Percentiles rank a stretch among this genome's conserved stretches.
phyloP scores from a whole-genome alignment of 345 rosid genomes.

The Barbarea vulgaris region DNA sequence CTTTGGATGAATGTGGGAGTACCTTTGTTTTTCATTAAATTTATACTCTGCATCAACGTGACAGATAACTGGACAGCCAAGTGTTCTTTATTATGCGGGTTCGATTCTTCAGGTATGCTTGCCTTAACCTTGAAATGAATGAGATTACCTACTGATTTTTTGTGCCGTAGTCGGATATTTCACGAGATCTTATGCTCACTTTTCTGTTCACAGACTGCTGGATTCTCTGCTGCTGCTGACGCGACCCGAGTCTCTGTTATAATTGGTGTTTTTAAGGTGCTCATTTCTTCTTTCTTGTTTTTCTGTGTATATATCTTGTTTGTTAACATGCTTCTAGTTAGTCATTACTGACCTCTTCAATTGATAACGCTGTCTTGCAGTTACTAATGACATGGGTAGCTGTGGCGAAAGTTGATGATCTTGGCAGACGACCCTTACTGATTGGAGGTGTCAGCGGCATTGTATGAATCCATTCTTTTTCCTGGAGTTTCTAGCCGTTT shows the following conservation, averaged over 20 bases:
- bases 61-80: slow-evolving; percentile 99
- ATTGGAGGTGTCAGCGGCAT: slow-evolving; percentile 94
- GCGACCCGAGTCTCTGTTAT: slow-evolving; percentile 92
- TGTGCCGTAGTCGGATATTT: neutral
- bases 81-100: slow-evolving; percentile 94
- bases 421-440: slow-evolving; percentile 91
- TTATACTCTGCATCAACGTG: slow-evolving; percentile 30
- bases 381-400: slow-evolving; percentile 88
- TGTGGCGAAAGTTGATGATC: slow-evolving; percentile 83
- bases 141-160: neutral
- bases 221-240: slow-evolving; percentile 97
- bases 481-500: neutral
- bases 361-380: slow-evolving; percentile 42
- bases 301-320: neutral
- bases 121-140: slow-evolving; percentile 20
- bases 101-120: slow-evolving; percentile 85
- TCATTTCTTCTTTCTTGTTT: neutral
- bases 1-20: slow-evolving; percentile 11
- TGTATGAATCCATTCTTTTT: slow-evolving; percentile 44
- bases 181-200: slow-evolving; percentile 15
- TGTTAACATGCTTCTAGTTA: neutral
- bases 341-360: slow-evolving; percentile 9
- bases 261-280: slow-evolving; percentile 87
- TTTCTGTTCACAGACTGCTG: slow-evolving; percentile 63
- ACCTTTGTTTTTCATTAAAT: neutral